phyloP scores from a whole-genome alignment of 1,139 yeast species.

The Chernovozyma aurita region DNA sequence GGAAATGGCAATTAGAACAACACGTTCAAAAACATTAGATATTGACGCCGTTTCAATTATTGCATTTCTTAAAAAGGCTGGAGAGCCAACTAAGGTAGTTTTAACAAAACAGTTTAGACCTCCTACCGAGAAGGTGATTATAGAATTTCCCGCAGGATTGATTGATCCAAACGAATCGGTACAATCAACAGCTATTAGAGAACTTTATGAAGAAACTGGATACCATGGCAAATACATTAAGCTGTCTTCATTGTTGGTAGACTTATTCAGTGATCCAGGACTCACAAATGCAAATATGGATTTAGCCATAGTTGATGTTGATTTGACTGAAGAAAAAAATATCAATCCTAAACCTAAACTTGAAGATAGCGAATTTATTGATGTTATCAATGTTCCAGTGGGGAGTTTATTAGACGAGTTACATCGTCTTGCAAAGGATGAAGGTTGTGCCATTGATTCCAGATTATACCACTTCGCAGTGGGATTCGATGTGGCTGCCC shows the following conservation, averaged over 20 bases:
- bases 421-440: constrained; percentile 39
- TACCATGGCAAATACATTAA: constrained; percentile 60
- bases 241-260: constrained; percentile 39
- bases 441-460: constrained; percentile 81
- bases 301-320: constrained; percentile 75
- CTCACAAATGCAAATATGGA: constrained; percentile 86
- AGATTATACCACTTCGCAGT: constrained; percentile 82
- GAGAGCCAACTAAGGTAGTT: constrained; percentile 49
- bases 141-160: constrained; percentile 94
- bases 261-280: constrained; percentile 85
- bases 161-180: constrained; percentile 80
- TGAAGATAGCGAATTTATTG: constrained; percentile 89
- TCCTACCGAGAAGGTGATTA: constrained; percentile 80
- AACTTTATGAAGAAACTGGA: constrained; percentile 89
- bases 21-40: constrained; percentile 62
- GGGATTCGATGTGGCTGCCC: constrained; percentile 42
- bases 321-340: constrained; percentile 61
- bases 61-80: constrained; percentile 55
- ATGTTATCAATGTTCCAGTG: constrained; percentile 68
- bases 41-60: constrained; percentile 89
- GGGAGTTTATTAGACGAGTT: constrained; percentile 52
- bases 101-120: constrained; percentile 90
- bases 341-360: constrained; percentile 64
- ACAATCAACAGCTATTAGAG: constrained; percentile 80
- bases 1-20: constrained; percentile 88